Evolutionary conservation across 176 grass and related monocot genomes (phyloP), one percentile per base, ranked within the genome.

Genomic region (Elymus sibiricus): DNA sequence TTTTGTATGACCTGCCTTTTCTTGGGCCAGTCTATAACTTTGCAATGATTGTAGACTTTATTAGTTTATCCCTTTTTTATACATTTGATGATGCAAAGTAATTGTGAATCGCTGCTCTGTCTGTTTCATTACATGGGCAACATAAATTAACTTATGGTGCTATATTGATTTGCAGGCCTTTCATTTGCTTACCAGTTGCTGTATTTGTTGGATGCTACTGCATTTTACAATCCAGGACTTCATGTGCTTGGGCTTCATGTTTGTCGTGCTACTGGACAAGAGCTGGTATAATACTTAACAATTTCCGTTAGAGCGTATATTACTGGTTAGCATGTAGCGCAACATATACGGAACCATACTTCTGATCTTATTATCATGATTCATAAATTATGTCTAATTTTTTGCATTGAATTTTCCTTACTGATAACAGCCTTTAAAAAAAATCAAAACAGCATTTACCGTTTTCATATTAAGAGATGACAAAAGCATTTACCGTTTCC

Each of bases 241-340:
- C 93, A 98, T 88, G 86, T 82, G n/a, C 86, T 98, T 55, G 94
- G 97, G 35, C 79, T 98, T 91, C 97, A 98, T 58, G 92, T 98
- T 53, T 98, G 94, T 62, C 97, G 97, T 83, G 94, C 97, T 80
- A 95, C 94, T 60, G 97, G 93, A 59, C 97, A 98, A 94, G 97
- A 98, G 86, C 67, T 95, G 97, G 97, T 98, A 94, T 65, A 40
- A 13, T 25, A 62, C 77, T 81, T 86, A 42, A 19, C 42, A 58
- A 35, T 81, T 67, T 86, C 12, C 82, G 7, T 68, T 81, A 74
- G 12, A n/a, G 6, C 47, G 81, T 86, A 61, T 89, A 29, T 40
- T 83, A 71, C 46, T 76, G 32, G 39, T 74, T 78, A 49, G 68
- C 66, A 70, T 22, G 84, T 78, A 70, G 60, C 31, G 46, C 64